These are phyloP conservation scores for Phytomonas serpens DNA, from an alignment of 208 protist genomes.

Conservation along the genomic window DNA sequence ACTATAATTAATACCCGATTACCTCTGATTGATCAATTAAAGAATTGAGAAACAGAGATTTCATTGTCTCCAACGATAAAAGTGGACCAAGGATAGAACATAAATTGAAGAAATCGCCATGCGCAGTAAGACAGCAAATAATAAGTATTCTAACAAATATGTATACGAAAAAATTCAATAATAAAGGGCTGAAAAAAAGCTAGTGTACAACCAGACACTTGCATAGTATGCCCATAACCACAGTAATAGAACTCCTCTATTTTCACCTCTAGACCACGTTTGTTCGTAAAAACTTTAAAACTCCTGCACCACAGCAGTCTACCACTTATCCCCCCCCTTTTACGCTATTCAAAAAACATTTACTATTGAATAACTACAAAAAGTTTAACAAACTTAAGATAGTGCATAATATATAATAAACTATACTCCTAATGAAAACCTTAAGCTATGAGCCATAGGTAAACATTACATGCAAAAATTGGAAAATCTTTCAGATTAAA, in stretches of 20 bases:
- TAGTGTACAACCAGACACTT: not conserved
- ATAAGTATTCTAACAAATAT: conserved; percentile 2
- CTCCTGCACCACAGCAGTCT: not conserved
- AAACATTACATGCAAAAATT: conserved; percentile 4
- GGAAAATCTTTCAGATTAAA: conserved; percentile 6
- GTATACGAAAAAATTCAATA: conserved; percentile 1
- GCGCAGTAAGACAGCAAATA: conserved; percentile 1
- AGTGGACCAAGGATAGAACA: not conserved
- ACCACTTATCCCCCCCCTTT: not conserved
- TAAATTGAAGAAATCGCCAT: not conserved
- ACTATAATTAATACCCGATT: not conserved
- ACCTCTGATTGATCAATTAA: not conserved
- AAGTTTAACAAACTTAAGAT: not conserved
- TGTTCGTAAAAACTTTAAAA: not conserved
- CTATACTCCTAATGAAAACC: not conserved
- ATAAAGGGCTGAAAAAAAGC: not conserved
- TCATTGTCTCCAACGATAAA: not conserved
- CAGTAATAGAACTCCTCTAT: not conserved
- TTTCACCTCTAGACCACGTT: not conserved
- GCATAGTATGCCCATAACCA: not conserved
- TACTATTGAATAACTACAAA: not conserved
- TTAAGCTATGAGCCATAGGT: conserved; percentile 6
- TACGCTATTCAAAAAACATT: not conserved
- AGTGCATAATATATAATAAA: conserved; percentile 1
- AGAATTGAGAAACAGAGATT: not conserved